A percentile compares a stretch with the other conserved stretches of the same genome.
phyloP scores from a whole-genome alignment of 306 rosid genomes.

The Pterocarpus santalinus region DNA sequence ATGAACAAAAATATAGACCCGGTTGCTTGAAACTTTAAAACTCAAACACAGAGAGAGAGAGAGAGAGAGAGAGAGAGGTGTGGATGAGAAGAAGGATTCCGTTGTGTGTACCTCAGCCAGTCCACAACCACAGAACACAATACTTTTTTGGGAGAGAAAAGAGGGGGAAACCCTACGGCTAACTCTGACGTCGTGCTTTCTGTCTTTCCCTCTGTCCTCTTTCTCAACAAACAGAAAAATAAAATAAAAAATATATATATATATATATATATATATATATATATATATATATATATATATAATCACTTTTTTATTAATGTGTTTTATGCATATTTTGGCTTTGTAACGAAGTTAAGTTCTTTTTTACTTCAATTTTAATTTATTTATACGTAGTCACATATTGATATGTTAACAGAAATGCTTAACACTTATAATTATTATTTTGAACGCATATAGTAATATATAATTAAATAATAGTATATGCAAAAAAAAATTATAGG shows the following conservation, averaged over 20 bases:
- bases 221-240: slow-evolving; percentile 41
- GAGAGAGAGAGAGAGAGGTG: slow-evolving; percentile 35
- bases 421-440: too few relatives aligned
- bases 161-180: slow-evolving; percentile 77
- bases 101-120: slow-evolving; percentile 52
- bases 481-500: too few relatives aligned
- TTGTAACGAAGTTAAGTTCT: slow-evolving; percentile 46
- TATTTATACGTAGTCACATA: too few relatives aligned
- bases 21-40: slow-evolving; percentile 40
- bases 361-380: too few relatives aligned
- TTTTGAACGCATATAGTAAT: too few relatives aligned
- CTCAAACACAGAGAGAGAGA: slow-evolving; percentile 19
- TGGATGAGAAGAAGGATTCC: slow-evolving; percentile 58
- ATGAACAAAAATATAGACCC: slow-evolving; percentile 53
- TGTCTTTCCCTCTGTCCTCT: slow-evolving; percentile 86
- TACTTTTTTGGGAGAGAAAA: background rate
- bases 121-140: slow-evolving; percentile 59
- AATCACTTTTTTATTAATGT: background rate
- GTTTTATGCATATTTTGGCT: slow-evolving; percentile 28
- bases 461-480: too few relatives aligned
- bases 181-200: slow-evolving; percentile 91
- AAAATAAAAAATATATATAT: background rate
- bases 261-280: too few relatives aligned
- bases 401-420: too few relatives aligned
- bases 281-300: too few relatives aligned